Evolutionary conservation across 805 yeast genomes (phyloP).

Genomic region (Wickerhamomyces rabaulensis): DNA sequence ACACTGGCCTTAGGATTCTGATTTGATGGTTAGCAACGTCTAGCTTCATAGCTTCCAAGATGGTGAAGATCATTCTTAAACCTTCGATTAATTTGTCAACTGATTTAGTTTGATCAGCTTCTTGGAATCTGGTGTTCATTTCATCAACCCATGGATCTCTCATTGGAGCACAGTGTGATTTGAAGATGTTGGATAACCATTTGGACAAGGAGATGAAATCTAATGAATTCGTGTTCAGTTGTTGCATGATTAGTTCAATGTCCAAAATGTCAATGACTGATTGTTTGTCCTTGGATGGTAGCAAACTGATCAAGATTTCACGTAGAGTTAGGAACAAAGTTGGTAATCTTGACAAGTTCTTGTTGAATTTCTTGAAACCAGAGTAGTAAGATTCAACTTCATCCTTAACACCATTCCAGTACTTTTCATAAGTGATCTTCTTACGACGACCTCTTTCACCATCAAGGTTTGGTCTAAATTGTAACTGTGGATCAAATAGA

Average conservation of each 20-base stretch:
- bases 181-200: slow-evolving; percentile 75
- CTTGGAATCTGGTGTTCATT: slow-evolving; percentile 47
- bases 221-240: slow-evolving; percentile 62
- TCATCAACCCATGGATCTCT: slow-evolving; percentile 85
- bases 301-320: slow-evolving; percentile 65
- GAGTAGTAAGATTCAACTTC: slow-evolving; percentile 50
- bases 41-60: slow-evolving; percentile 89
- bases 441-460: slow-evolving; percentile 86
- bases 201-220: slow-evolving; percentile 65
- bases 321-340: slow-evolving; percentile 72
- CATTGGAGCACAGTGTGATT: slow-evolving; percentile 94
- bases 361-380: slow-evolving; percentile 21
- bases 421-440: slow-evolving; percentile 68
- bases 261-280: slow-evolving; percentile 71
- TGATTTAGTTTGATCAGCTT: slow-evolving; percentile 29
- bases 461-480: slow-evolving; percentile 85
- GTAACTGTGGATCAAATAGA: slow-evolving; percentile 84
- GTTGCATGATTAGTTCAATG: slow-evolving; percentile 70
- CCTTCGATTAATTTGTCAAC: slow-evolving; percentile 62
- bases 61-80: slow-evolving; percentile 68
- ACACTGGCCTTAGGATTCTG: slow-evolving; percentile 73
- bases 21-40: slow-evolving; percentile 96
- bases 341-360: slow-evolving; percentile 38
- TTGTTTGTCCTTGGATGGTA: slow-evolving; percentile 71
- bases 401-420: slow-evolving; percentile 71